Base-by-base conservation (phyloP, 2,329 filamentous ascomycete species). In the Coniochaeta ligniaria region DNA sequence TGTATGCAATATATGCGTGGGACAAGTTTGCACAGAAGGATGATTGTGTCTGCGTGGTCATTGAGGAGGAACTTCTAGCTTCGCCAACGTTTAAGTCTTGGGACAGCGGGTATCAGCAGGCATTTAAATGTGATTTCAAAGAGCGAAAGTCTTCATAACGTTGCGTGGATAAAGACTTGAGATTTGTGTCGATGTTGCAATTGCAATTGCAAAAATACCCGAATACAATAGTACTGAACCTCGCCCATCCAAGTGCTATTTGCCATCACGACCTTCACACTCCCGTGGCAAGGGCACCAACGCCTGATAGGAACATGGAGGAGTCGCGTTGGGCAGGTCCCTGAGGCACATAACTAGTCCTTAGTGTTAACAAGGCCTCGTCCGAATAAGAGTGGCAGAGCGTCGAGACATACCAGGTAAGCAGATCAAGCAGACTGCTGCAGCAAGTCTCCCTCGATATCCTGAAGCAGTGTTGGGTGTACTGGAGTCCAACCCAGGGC, bases 361-460 rank as follows among this genome's bases (percentile, higher is more conserved):
- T 11, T 11, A 16, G 11, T 38, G 35, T 38, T 38, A 38, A 38
- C 35, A 38, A 38, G 12, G 35, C 35, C 35, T 17, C 35, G 9
- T 36, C 64, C 69, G 60, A 63, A 75, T 0, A 77, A 77, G 28
- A 6, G 63, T 59, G 70, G 41, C 45, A 22, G n/a, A 50, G 8
- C n/a, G 62, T 62, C 28, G 75, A 76, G 12, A 38, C 35, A 38
- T 38, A 38, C 35, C 35, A 7, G 63, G 24, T 60, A 26, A 55
- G 38, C 5, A 41, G 38, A 4, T 41, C 38, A 41, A 41, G 38
- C 38, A 41, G 38, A 11, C 17, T 52, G 28, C 47, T 52, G 11
- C 28, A 52, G 47, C 22, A 52, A 31, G 28, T n/a, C 47, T 26
- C 16, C 47, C 47, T 52, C 47, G 28, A 52, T 52, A 31, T 52